phyloP scores from a whole-genome alignment of 192 early-diverging fungal genomes.

The Gamsiella multidivaricata region DNA sequence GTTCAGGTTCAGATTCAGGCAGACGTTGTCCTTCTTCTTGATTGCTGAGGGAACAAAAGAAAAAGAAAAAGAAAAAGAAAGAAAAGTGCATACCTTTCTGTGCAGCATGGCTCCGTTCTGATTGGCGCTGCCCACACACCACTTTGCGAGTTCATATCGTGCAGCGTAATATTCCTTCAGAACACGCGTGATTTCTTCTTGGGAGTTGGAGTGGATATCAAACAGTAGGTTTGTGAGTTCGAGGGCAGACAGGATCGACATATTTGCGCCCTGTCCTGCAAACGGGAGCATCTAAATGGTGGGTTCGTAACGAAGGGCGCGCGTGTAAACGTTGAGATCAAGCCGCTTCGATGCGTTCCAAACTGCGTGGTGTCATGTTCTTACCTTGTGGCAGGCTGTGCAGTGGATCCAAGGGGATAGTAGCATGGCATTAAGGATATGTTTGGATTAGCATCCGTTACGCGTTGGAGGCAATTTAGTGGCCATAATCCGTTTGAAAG shows the following conservation, averaged over 20 bases:
- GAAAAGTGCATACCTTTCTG: background rate
- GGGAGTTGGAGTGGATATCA: constrained; percentile 11
- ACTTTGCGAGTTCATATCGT: background rate
- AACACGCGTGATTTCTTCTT: constrained; percentile 16
- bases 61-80: background rate
- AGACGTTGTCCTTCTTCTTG: no score
- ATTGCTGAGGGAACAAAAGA: background rate
- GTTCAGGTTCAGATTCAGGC: no score
- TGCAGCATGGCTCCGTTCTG: background rate
- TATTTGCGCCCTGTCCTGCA: constrained; percentile 32
- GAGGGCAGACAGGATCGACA: constrained; percentile 15
- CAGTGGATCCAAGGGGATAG: background rate
- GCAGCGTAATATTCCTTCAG: constrained; percentile 7
- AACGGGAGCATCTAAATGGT: constrained; percentile 13
- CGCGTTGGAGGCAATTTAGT: no score
- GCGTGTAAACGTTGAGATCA: no score
- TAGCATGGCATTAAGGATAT: no score
- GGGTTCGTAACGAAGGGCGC: background rate
- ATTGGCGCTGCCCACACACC: constrained; percentile 3
- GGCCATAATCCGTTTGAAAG: background rate
- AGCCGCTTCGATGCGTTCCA: no score
- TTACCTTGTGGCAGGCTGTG: constrained; percentile 46
- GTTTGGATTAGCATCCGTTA: background rate
- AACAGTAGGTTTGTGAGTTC: constrained; percentile 19
- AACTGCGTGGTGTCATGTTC: no score